phyloP scores from a whole-genome alignment of 23 red algal species.

The Gracilaria domingensis region DNA sequence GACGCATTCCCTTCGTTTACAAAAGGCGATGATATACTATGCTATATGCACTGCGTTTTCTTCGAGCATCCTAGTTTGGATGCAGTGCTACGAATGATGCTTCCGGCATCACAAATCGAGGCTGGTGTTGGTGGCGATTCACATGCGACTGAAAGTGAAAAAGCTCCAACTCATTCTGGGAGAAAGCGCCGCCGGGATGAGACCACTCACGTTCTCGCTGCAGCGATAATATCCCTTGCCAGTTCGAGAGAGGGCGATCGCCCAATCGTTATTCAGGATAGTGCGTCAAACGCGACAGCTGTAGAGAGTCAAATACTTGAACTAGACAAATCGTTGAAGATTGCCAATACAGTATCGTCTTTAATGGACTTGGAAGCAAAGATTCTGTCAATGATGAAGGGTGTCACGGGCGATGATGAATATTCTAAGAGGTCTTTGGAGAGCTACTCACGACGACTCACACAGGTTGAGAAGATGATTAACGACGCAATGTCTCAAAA shows the following conservation, averaged over 20 bases:
- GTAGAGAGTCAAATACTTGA: neutral
- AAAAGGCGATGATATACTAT: constrained; percentile 12
- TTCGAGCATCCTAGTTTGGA: constrained; percentile 28
- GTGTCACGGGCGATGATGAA: constrained; percentile 2
- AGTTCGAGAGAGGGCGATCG: neutral
- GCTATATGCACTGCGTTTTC: constrained; percentile 51
- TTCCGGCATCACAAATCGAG: constrained; percentile 14
- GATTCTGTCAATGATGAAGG: constrained; percentile 11
- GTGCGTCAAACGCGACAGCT: neutral
- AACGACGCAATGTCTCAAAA: constrained; percentile 18
- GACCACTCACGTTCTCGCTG: constrained; percentile 4
- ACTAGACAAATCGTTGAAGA: neutral
- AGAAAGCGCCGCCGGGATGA: constrained; percentile 29
- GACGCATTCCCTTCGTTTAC: constrained; percentile 14
- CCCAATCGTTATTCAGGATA: constrained; percentile 31
- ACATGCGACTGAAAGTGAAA: neutral
- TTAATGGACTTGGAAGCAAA: constrained; percentile 43
- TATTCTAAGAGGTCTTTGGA: neutral
- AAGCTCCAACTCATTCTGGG: neutral
- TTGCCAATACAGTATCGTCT: constrained; percentile 14
- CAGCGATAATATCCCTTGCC: constrained; percentile 22
- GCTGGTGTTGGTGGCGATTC: neutral
- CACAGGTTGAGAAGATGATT: constrained; percentile 1
- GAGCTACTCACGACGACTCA: neutral
- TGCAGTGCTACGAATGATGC: neutral